Evolutionary conservation across 768 basidiomycete genomes (phyloP), one percentile per base, ranked within the genome.

Genomic region (Boletus subparvulus): DNA sequence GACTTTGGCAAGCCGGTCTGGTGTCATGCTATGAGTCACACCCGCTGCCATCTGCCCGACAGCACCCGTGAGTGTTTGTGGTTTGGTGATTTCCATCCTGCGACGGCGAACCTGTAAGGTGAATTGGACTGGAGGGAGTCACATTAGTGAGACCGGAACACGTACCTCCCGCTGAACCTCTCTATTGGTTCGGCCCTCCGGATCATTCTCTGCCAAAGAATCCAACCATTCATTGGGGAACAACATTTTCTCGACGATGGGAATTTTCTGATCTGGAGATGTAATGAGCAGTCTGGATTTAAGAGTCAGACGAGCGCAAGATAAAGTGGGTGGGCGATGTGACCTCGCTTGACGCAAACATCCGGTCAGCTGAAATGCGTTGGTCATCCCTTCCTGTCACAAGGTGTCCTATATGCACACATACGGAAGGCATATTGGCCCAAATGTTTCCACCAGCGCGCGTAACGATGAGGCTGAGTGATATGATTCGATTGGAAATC

Each of bases 31-130:
- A 65, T 92, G 90, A 0, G 85, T 87, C 1, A 88, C 59, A 0
- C 64, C 84, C 1, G 91, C 88, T 14, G 74, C 76, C 82, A 88
- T 84, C 68, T 94, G 92, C 12, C 87, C 90, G 16, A 93, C 54
- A 26, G 81, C 72, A 0, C 91, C 91, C 17, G 80, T 56, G 50
- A 85, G 68, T 3, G 73, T 75, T 61, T 91, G 92, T 3, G 81
- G 82, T 35, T 78, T 79, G 2, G 86, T 84, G 9, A 80, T 71
- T 6, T 69, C 61, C 17, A 83, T 72, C 19, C 86, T 83, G 17
- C 65, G 70, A 40, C 74, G 68, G 61, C 77, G 78, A 3, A 62
- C 56, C 87, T 90, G 49, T 37, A 53, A 43, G n/a, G 42, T n/a
- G 32, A 21, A 48, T 40, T 33, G 35, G 39, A 21, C 47, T 2